Conservation (phyloP, 2,329 filamentous ascomycete genomes). For the Trichophyton schoenleinii region DNA sequence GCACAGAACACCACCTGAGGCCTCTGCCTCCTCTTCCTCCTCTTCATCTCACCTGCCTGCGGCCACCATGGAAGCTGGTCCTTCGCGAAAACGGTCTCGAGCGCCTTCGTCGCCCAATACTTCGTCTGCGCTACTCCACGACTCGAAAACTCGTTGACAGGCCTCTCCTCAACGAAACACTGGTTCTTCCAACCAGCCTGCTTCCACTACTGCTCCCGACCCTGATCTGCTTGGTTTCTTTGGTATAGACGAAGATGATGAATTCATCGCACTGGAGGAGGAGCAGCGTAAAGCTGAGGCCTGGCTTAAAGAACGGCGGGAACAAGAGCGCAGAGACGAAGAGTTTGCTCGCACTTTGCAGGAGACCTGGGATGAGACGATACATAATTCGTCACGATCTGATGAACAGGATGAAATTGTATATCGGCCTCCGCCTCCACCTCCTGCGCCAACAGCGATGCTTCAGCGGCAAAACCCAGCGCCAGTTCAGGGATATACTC, state of each 20-base stretch:
- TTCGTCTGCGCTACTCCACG: neutral
- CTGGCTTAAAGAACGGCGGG: conserved; percentile 20
- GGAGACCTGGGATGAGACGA: conserved; percentile 17
- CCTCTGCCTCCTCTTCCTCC: neutral
- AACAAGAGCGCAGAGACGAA: conserved; percentile 28
- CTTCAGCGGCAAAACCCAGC: neutral
- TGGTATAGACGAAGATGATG: conserved; percentile 18
- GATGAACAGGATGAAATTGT: neutral
- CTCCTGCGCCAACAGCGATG: too few species aligned
- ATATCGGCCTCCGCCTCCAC: neutral
- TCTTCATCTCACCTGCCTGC: neutral
- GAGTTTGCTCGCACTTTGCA: conserved; percentile 29
- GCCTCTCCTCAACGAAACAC: neutral
- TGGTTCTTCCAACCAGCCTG: neutral
- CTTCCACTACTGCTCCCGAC: neutral
- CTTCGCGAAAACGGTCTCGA: neutral
- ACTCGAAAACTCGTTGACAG: neutral
- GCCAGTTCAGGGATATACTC: neutral
- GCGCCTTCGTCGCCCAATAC: neutral
- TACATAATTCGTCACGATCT: conserved; percentile 5
- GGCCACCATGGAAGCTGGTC: neutral
- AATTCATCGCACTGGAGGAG: conserved; percentile 17
- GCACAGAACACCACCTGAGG: neutral
- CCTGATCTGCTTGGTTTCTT: conserved; percentile 17
- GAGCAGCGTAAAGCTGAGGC: conserved; percentile 23